Evolutionary conservation across 805 yeast genomes (phyloP).

Genomic region (Zygotorulaspora florentina): DNA sequence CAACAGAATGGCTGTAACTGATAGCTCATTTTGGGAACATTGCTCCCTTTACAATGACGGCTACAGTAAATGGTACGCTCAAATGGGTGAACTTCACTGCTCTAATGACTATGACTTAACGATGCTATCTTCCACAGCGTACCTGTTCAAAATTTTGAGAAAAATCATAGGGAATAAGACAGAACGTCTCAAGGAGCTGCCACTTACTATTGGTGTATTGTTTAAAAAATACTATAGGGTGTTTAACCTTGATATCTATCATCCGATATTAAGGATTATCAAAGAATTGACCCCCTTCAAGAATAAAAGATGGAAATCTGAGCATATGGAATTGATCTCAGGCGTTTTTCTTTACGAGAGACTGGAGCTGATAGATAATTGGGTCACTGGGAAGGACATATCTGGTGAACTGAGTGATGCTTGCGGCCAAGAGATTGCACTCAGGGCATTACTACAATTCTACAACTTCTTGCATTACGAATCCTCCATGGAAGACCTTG

Average conservation of each 20-base stretch:
- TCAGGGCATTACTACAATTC: constrained; percentile 72
- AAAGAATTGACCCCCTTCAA: constrained; percentile 83
- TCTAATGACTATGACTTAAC: constrained; percentile 6
- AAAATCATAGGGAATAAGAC: constrained; percentile 62
- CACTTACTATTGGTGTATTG: constrained; percentile 31
- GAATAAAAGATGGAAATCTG: constrained; percentile 90
- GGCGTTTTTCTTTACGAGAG: constrained; percentile 75
- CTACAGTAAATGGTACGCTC: constrained; percentile 5
- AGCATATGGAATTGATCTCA: constrained; percentile 90
- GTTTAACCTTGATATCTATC: constrained; percentile 58
- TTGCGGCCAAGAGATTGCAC: constrained; percentile 78
- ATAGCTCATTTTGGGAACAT: constrained; percentile 29
- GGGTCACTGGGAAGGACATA: constrained; percentile 82
- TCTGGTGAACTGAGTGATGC: constrained; percentile 72
- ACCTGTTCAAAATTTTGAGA: constrained; percentile 47
- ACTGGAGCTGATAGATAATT: constrained; percentile 70
- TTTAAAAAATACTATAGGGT: constrained; percentile 45
- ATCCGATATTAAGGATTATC: constrained; percentile 66
- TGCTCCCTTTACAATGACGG: constrained; percentile 20
- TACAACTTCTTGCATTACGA: constrained; percentile 63
- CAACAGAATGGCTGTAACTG: constrained; percentile 20
- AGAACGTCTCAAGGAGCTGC: constrained; percentile 49
- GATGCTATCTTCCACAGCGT: constrained; percentile 22
- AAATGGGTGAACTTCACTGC: background rate
- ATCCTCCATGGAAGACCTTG: constrained; percentile 49